phyloP scores from a whole-genome alignment of 768 basidiomycete genomes.

The Agaricus subrufescens region DNA sequence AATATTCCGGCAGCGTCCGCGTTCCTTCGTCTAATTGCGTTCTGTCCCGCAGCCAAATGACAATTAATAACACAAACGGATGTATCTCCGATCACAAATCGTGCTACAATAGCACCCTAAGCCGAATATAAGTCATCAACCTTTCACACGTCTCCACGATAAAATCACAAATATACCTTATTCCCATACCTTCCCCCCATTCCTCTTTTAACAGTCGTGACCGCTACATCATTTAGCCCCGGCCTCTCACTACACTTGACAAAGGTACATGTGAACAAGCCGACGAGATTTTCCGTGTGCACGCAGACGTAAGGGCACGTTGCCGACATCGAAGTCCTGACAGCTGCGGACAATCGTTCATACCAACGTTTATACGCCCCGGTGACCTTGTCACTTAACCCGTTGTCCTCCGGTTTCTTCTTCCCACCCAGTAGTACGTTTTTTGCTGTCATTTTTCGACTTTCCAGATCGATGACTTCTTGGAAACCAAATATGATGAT shows the following conservation, averaged over 20 bases:
- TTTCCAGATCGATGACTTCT: constrained; percentile 94
- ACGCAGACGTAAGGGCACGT: constrained; percentile 73
- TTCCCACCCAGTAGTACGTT: constrained; percentile 79
- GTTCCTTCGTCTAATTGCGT: constrained; percentile 76
- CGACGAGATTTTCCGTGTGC: constrained; percentile 87
- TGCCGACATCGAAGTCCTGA: constrained; percentile 69
- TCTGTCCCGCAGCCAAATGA: constrained; percentile 95
- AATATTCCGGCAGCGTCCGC: constrained; percentile 84
- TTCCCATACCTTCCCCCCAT: constrained; percentile 94
- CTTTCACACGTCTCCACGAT: background rate
- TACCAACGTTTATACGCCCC: constrained; percentile 87
- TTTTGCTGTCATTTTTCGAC: constrained; percentile 88
- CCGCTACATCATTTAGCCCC: constrained; percentile 59
- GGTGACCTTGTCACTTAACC: constrained; percentile 78
- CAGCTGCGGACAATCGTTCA: constrained; percentile 68
- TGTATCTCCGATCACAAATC: constrained; percentile 88
- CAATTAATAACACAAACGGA: constrained; percentile 95
- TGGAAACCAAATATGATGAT: constrained; percentile 94
- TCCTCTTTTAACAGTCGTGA: constrained; percentile 87
- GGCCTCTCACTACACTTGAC: constrained; percentile 62
- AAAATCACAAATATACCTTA: constrained; percentile 51
- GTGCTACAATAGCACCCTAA: constrained; percentile 86
- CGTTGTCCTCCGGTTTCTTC: constrained; percentile 48
- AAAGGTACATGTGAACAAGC: constrained; percentile 77
- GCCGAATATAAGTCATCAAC: constrained; percentile 3